Conservation (phyloP, 345 rosid species). For the Salix koriyanagi region DNA sequence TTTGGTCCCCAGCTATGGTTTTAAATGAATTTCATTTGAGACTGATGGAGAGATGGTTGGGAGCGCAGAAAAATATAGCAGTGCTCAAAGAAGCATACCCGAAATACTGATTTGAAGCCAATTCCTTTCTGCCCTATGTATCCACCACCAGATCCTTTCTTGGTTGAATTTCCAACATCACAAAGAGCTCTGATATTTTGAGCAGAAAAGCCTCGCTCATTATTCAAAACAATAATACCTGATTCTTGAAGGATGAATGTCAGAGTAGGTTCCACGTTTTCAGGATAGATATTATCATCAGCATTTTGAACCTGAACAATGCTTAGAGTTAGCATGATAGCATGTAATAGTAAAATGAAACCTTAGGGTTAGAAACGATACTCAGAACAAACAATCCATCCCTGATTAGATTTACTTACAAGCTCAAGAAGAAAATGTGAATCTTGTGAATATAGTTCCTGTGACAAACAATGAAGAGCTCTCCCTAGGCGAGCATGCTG, state of each 20-base stretch:
- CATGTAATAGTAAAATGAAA: neutral
- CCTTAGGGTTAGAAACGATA: neutral
- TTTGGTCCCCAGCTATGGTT: no score
- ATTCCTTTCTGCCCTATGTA: conserved; percentile 96
- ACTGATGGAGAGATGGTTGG: no score
- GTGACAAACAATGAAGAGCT: conserved; percentile 97
- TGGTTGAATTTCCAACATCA: conserved; percentile 92
- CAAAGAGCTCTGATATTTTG: conserved; percentile 87
- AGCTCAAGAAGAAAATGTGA: conserved; percentile 99
- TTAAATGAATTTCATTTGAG: neutral
- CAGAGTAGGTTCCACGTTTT: conserved; percentile 71
- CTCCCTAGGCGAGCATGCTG: conserved; percentile 99
- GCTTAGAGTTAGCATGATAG: neutral
- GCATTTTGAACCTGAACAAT: conserved; percentile 93
- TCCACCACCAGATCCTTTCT: conserved; percentile 73
- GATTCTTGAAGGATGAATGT: conserved; percentile 75
- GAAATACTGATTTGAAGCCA: conserved; percentile 97
- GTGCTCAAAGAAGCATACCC: conserved; percentile 41
- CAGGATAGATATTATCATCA: conserved; percentile 81
- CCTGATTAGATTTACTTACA: conserved; percentile 37
- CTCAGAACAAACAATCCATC: neutral
- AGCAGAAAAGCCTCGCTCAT: conserved; percentile 82
- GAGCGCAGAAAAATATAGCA: no score
- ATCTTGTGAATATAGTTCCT: conserved; percentile 94
- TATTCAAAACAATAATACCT: conserved; percentile 69